Evolutionary conservation across 2,329 filamentous ascomycete species (phyloP).

Genomic region (Colletotrichum camelliae): DNA sequence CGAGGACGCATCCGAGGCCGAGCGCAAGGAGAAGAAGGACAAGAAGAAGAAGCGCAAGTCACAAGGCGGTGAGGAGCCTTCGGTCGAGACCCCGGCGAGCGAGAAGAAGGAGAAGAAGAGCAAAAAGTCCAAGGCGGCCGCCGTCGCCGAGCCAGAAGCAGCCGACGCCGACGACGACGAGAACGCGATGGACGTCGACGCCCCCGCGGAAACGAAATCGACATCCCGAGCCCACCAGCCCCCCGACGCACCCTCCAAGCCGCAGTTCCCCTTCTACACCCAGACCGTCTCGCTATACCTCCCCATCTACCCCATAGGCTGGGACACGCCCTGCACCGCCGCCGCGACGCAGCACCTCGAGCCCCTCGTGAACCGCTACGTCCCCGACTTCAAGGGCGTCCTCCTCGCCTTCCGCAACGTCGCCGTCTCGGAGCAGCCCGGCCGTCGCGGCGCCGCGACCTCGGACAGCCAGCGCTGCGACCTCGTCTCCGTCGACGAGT

Average conservation of each 20-base stretch:
- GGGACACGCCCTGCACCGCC: conserved; percentile 72
- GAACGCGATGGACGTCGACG: conserved; percentile 47
- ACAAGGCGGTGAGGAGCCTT: conserved; percentile 15
- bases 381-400: conserved; percentile 74
- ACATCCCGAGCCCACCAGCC: conserved; percentile 40
- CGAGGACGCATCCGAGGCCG: conserved; percentile 30
- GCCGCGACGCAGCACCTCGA: conserved; percentile 77
- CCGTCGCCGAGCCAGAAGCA: conserved; percentile 19
- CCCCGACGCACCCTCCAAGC: conserved; percentile 41
- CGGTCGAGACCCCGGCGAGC: neutral
- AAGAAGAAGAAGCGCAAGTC: conserved; percentile 39
- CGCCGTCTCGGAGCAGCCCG: conserved; percentile 65
- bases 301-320: conserved; percentile 73
- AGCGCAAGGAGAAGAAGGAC: conserved; percentile 37
- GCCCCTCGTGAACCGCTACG: conserved; percentile 78
- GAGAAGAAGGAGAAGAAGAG: conserved; percentile 29
- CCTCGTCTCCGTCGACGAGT: conserved; percentile 72
- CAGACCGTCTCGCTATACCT: conserved; percentile 84
- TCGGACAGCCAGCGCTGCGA: conserved; percentile 51
- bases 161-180: conserved; percentile 24
- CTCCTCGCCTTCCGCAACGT: conserved; percentile 76
- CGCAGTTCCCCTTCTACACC: conserved; percentile 74
- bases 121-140: conserved; percentile 28
- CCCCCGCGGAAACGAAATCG: conserved; percentile 29
- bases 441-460: conserved; percentile 47